Evolutionary conservation across 345 rosid species (phyloP).

Genomic region (Bretschneidera sinensis): DNA sequence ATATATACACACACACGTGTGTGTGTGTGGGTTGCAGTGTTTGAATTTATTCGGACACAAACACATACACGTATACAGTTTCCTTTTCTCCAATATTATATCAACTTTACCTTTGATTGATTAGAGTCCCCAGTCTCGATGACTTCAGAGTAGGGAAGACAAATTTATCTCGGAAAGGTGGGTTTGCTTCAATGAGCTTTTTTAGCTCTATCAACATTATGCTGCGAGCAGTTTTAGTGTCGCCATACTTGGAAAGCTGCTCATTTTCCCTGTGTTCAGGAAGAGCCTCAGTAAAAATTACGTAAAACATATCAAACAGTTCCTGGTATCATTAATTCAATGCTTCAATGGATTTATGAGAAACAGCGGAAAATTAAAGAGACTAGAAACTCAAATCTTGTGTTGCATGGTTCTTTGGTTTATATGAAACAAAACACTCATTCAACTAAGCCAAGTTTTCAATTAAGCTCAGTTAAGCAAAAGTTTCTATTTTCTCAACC

Average conservation of each 20-base stretch:
- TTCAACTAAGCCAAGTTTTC: not conserved
- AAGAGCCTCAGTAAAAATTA: not conserved
- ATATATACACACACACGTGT: too few relatives aligned
- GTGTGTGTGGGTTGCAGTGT: too few relatives aligned
- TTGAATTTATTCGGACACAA: too few relatives aligned
- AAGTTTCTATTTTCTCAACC: not conserved
- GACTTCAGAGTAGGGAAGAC: conserved; percentile 59
- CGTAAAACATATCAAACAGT: not conserved
- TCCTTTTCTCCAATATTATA: not conserved
- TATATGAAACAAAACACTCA: conserved; percentile 1
- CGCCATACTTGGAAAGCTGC: conserved; percentile 71
- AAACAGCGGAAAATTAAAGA: too few relatives aligned
- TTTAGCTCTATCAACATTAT: conserved; percentile 67
- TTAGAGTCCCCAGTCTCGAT: conserved; percentile 65
- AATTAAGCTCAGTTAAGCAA: conserved; percentile 4
- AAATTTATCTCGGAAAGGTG: conserved; percentile 69
- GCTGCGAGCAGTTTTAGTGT: conserved; percentile 60
- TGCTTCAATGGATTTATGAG: too few relatives aligned
- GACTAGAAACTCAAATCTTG: too few relatives aligned
- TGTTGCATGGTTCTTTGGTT: not conserved
- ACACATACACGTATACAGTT: not conserved
- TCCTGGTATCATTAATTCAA: not conserved
- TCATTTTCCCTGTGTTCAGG: conserved; percentile 53
- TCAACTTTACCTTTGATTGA: conserved; percentile 57
- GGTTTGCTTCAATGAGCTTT: conserved; percentile 73